Base-by-base conservation (phyloP, 345 rosid genomes). In the Tarenaya hassleriana region DNA sequence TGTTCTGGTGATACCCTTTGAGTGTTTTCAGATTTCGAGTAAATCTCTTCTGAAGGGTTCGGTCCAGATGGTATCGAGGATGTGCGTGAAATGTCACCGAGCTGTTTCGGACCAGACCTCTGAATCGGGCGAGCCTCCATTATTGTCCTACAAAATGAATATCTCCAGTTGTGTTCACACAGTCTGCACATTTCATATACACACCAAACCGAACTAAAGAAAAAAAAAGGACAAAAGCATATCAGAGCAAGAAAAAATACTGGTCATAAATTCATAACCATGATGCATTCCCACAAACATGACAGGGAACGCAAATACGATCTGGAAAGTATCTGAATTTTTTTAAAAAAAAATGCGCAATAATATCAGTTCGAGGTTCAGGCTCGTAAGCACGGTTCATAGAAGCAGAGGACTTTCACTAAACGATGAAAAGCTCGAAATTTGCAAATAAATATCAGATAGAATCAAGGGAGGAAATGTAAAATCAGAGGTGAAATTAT, bases 51-150 rank as follows among this genome's bases (percentile, higher is more conserved):
- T 41, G 64, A 58, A 67, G 73, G 61, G 56, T 55, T 55, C 34
- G 78, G 79, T 32, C 68, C 73, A 54, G 70, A 73, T 13, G 91
- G 77, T 6, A 73, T 63, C 21, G 43, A 50, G 29, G 21, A 51
- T 16, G 1, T 13, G 34, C 16, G 14, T 12, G 38, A 47, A 56
- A 68, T 49, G 59, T 64, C 73, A 70, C 65, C 61, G 41, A 76
- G 75, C 71, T 81, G 86, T 43, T 70, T 78, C 7, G 64, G 71
- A 68, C 75, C 72, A 11, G 89, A 58, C 56, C 79, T 83, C 41
- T 67, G 80, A 60, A 76, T 61, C 37, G 77, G 81, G 7, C 75
- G 77, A 48, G 76, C 84, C 62, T 78, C 79, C 94, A 86, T 89
- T 49, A 38, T 62, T 54, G 18, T 63, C 73, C 80, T 71, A 62